A percentile compares a stretch with the other conserved stretches of the same genome.
These are phyloP conservation scores for Macrophomina phaseolina DNA, from an alignment of 2,329 filamentous ascomycete species.

Conservation along the genomic window DNA sequence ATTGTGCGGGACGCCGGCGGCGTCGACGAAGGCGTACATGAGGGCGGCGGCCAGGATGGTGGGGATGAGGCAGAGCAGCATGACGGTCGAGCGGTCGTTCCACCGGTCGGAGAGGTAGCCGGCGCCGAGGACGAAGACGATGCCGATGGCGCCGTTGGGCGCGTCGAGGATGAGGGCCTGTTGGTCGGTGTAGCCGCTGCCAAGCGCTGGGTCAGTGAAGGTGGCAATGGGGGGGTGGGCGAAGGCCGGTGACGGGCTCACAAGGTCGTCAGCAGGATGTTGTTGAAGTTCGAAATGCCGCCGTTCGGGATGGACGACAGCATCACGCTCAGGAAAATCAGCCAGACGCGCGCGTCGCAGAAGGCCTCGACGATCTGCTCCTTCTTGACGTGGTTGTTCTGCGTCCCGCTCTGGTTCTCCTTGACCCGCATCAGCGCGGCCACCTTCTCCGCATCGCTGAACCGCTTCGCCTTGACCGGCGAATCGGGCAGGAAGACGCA, in stretches of 20 bases:
- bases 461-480: conserved; percentile 42
- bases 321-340: conserved; percentile 44
- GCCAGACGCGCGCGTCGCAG: conserved; percentile 35
- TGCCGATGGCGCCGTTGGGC: conserved; percentile 51
- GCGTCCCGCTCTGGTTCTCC: conserved; percentile 29
- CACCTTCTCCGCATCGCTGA: conserved; percentile 43
- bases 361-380: conserved; percentile 28
- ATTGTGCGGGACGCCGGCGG: conserved; percentile 39
- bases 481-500: conserved; percentile 43
- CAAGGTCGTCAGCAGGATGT: conserved; percentile 47
- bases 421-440: conserved; percentile 28
- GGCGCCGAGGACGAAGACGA: conserved; percentile 48
- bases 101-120: conserved; percentile 47
- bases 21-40: conserved; percentile 45
- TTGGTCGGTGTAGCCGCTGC: conserved; percentile 48
- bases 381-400: conserved; percentile 27
- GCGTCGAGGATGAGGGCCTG: conserved; percentile 53
- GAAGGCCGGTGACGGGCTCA: not conserved
- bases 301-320: conserved; percentile 49
- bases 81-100: conserved; percentile 43
- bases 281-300: conserved; percentile 50
- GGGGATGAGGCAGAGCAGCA: conserved; percentile 52
- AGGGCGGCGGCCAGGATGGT: conserved; percentile 54
- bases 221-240: not conserved
- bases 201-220: not conserved